Evolutionary conservation across 208 protist species (phyloP).

Genomic region (Trypanosoma conorhini): DNA sequence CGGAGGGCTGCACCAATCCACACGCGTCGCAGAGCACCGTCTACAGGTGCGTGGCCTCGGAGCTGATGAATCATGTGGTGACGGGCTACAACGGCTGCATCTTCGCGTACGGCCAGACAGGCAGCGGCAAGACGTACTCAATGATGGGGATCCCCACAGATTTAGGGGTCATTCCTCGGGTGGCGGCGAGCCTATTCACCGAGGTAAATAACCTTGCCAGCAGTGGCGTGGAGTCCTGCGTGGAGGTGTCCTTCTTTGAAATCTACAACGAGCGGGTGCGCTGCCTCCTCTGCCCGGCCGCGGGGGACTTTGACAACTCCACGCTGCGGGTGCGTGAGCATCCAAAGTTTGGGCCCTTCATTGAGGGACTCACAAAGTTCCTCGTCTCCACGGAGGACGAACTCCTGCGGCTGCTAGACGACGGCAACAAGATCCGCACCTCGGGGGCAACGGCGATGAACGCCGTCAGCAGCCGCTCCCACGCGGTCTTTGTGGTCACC

Average conservation of each 20-base stretch:
- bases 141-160: conserved; percentile 64
- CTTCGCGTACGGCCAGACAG: conserved; percentile 90
- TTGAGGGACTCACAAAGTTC: conserved; percentile 79
- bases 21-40: conserved; percentile 65
- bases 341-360: conserved; percentile 74
- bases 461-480: conserved; percentile 81
- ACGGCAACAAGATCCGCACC: conserved; percentile 85
- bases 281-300: conserved; percentile 63
- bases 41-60: conserved; percentile 55
- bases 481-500: conserved; percentile 85
- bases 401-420: conserved; percentile 77
- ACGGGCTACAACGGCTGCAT: conserved; percentile 89
- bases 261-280: conserved; percentile 93
- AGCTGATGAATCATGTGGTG: conserved; percentile 60
- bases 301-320: conserved; percentile 57
- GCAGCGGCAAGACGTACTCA: conserved; percentile 86
- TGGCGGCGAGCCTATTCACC: conserved; percentile 61
- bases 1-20: conserved; percentile 38
- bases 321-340: conserved; percentile 79
- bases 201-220: conserved; percentile 33
- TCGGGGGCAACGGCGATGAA: conserved; percentile 91
- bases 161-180: conserved; percentile 66
- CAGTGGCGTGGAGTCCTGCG: conserved; percentile 67
- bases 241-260: conserved; percentile 86
- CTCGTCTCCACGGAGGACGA: conserved; percentile 60